phyloP scores from a whole-genome alignment of 2,329 filamentous ascomycete species.

The Fusarium liriodendri region DNA sequence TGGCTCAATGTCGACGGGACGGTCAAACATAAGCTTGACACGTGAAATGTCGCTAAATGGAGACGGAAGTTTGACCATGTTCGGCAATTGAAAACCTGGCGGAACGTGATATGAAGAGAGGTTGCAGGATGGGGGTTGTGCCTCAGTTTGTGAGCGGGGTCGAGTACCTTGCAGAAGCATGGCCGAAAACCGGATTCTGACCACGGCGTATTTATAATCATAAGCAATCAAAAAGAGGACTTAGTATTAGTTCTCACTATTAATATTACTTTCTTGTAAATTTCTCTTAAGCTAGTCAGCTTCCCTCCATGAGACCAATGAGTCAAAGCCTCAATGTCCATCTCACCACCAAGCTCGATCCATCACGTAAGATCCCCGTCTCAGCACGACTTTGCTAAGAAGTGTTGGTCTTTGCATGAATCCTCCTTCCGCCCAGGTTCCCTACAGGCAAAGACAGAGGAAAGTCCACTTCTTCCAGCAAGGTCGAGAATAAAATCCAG shows the following conservation, averaged over 20 bases:
- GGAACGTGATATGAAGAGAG: background rate
- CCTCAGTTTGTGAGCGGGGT: background rate
- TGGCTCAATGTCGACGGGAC: conserved; percentile 21
- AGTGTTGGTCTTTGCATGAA: background rate
- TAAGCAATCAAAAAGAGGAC: background rate
- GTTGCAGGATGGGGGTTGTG: background rate
- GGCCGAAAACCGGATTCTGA: background rate
- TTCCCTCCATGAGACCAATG: background rate
- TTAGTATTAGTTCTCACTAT: background rate
- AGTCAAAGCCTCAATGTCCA: background rate
- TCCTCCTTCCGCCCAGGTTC: too few relatives aligned
- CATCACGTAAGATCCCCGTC: background rate
- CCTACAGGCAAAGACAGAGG: background rate
- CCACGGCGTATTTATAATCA: background rate
- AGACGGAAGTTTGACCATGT: conserved; percentile 9
- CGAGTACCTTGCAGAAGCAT: background rate
- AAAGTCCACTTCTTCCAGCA: background rate
- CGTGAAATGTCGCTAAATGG: conserved; percentile 21
- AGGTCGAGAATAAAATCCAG: background rate
- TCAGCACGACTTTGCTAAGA: background rate
- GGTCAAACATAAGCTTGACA: conserved; percentile 22
- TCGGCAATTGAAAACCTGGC: background rate
- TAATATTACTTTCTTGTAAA: background rate
- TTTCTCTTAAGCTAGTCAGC: background rate
- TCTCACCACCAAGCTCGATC: background rate